Percentiles rank a stretch among this genome's conserved stretches.
Conservation (phyloP, 306 rosid genomes). For the Sophora flavescens region DNA sequence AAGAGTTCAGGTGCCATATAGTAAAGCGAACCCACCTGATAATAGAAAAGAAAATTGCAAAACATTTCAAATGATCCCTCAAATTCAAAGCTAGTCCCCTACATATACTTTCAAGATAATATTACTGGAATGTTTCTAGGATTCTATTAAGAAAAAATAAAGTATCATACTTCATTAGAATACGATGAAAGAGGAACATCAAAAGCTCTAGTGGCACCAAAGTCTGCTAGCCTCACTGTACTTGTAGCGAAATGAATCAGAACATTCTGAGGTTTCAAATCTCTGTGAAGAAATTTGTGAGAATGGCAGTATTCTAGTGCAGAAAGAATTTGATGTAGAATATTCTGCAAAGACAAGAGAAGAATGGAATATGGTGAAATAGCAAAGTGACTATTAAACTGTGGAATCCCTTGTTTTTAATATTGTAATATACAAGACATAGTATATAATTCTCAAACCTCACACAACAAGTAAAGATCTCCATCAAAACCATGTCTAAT, state of each 20-base stretch:
- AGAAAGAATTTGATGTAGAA: too few species aligned
- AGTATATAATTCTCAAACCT: too few species aligned
- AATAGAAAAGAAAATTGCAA: not conserved
- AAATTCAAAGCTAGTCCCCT: not conserved
- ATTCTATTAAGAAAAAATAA: not conserved
- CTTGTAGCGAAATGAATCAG: not conserved
- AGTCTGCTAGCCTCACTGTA: constrained; percentile 5
- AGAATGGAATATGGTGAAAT: too few species aligned
- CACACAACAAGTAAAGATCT: too few species aligned
- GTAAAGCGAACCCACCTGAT: constrained; percentile 21
- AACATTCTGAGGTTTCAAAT: constrained; percentile 35
- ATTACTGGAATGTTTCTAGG: not conserved
- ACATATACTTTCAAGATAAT: too few species aligned
- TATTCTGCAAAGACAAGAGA: too few species aligned
- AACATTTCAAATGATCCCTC: not conserved
- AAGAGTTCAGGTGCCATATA: too few species aligned
- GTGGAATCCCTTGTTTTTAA: too few species aligned
- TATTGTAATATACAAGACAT: too few species aligned
- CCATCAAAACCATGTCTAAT: too few species aligned
- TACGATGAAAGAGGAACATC: constrained; percentile 24
- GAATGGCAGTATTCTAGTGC: constrained; percentile 26
- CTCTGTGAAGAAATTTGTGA: constrained; percentile 26
- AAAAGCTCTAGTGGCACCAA: not conserved
- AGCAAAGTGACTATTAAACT: too few species aligned
- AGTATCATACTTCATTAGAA: constrained; percentile 11